These are phyloP conservation scores for Drechslera avenae DNA, from an alignment of 2,329 filamentous ascomycete species.

Conservation along the genomic window DNA sequence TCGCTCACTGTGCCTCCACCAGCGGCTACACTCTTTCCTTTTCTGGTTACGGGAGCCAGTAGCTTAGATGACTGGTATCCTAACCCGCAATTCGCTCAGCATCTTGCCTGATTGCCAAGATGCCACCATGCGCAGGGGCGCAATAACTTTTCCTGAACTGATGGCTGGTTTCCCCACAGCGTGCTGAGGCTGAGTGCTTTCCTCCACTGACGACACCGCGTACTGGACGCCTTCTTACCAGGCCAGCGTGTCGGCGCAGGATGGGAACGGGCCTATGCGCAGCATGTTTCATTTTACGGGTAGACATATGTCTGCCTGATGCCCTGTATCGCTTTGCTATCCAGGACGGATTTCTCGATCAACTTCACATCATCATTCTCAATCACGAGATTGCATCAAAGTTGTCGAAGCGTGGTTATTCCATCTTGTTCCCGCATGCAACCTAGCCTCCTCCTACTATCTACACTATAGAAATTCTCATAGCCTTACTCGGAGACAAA, in stretches of 20 bases:
- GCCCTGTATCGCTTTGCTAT: slow-evolving; percentile 14
- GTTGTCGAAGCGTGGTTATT: slow-evolving; percentile 21
- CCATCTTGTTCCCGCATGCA: slow-evolving; percentile 14
- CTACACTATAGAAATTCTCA: background rate
- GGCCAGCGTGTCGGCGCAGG: slow-evolving; percentile 21
- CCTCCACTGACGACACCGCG: slow-evolving; percentile 23
- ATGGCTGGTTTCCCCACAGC: slow-evolving; percentile 28
- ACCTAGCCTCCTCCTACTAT: slow-evolving; percentile 17
- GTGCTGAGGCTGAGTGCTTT: slow-evolving; percentile 38
- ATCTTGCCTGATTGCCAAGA: slow-evolving; percentile 11
- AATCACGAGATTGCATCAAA: slow-evolving; percentile 22
- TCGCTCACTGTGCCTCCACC: slow-evolving; percentile 41
- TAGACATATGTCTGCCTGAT: slow-evolving; percentile 35
- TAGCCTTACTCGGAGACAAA: background rate
- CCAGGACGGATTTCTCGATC: slow-evolving; percentile 13
- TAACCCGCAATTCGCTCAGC: slow-evolving; percentile 23
- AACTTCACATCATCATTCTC: slow-evolving; percentile 15
- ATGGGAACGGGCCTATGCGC: slow-evolving; percentile 25
- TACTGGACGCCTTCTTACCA: slow-evolving; percentile 31
- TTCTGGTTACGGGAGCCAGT: slow-evolving; percentile 9
- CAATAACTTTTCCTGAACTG: slow-evolving; percentile 19
- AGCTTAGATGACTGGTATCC: slow-evolving; percentile 15
- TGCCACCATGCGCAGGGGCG: slow-evolving; percentile 17
- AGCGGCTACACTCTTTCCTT: slow-evolving; percentile 17
- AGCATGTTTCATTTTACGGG: slow-evolving; percentile 26